Evolutionary conservation across 805 yeast genomes (phyloP).

Genomic region (Yarrowia keelungensis): DNA sequence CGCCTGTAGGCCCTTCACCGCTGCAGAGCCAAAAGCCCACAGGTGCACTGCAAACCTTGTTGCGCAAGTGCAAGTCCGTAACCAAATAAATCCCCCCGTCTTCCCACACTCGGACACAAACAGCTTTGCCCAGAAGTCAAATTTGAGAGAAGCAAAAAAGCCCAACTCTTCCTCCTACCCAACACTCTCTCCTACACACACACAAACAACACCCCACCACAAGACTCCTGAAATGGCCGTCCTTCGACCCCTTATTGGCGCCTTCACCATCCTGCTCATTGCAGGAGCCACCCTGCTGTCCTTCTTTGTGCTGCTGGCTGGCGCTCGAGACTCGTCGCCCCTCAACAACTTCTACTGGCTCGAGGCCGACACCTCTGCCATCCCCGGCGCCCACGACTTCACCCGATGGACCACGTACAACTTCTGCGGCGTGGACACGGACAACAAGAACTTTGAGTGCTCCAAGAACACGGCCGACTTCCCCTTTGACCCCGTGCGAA

Average conservation of each 20-base stretch:
- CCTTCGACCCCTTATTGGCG: conserved; percentile 48
- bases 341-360: conserved; percentile 79
- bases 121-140: too few species aligned
- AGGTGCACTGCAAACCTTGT: background rate
- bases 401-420: conserved; percentile 88
- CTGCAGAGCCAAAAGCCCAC: background rate
- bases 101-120: background rate
- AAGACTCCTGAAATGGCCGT: conserved; percentile 28
- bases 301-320: conserved; percentile 71
- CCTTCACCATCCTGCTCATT: conserved; percentile 50
- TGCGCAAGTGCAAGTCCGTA: conserved; percentile 1
- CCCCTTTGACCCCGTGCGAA: conserved; percentile 82
- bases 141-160: too few species aligned
- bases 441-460: conserved; percentile 60
- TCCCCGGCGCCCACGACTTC: conserved; percentile 53
- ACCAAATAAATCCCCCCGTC: conserved; percentile 31
- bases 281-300: conserved; percentile 59
- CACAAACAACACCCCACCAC: background rate
- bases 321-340: conserved; percentile 61
- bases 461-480: conserved; percentile 69
- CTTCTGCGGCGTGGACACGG: conserved; percentile 56
- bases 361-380: conserved; percentile 70
- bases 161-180: background rate
- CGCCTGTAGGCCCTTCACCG: background rate
- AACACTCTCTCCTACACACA: background rate